These are phyloP conservation scores for Trichoderma sp. DNA, from an alignment of 2,329 filamentous ascomycete genomes.

Conservation along the genomic window DNA sequence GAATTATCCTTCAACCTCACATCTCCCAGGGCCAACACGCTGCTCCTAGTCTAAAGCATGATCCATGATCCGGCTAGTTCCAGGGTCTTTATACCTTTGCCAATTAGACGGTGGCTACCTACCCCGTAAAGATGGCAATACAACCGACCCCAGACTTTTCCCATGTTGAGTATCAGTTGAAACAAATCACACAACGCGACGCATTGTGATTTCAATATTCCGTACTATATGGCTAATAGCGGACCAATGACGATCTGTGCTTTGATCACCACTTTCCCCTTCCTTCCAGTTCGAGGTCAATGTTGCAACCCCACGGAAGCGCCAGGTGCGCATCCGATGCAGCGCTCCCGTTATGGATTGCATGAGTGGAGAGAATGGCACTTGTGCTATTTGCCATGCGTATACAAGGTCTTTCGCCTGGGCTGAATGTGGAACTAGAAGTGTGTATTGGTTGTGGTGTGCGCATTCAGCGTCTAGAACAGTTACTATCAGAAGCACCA, in stretches of 20 bases:
- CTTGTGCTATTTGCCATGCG: not conserved
- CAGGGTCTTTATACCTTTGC: not conserved
- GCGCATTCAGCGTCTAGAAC: not conserved
- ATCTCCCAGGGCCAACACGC: not conserved
- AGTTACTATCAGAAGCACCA: not conserved
- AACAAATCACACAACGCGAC: not conserved
- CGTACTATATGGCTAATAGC: not conserved
- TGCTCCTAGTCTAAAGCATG: not conserved
- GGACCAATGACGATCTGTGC: not conserved
- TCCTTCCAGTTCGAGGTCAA: not conserved
- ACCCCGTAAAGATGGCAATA: not conserved
- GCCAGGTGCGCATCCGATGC: conserved; percentile 11
- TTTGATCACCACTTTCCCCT: not conserved
- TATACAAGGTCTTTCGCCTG: not conserved
- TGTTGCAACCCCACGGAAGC: conserved; percentile 14
- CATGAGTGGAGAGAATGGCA: not conserved
- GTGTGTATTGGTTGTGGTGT: not conserved
- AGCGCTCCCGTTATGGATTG: conserved; percentile 6
- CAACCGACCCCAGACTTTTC: conserved; percentile 4
- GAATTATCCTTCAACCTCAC: not conserved
- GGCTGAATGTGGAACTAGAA: not conserved
- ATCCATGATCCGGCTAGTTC: not conserved
- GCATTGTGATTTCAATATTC: not conserved
- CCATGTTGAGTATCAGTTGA: not conserved
- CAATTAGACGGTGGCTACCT: not conserved